phyloP scores from a whole-genome alignment of 2,329 filamentous ascomycete species.

The Penicillium sp. region DNA sequence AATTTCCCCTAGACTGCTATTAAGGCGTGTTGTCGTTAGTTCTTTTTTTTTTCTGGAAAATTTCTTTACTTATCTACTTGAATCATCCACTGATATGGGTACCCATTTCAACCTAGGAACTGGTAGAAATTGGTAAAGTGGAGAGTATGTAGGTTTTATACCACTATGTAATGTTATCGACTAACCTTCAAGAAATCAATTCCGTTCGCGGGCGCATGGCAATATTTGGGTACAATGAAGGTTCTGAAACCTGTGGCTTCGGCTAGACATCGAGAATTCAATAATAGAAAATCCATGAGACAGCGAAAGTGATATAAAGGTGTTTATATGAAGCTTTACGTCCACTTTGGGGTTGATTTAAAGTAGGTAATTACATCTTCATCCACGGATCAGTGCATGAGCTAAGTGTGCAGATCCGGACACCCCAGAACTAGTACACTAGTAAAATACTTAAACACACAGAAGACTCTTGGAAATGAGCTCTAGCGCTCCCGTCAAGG shows the following conservation, averaged over 20 bases:
- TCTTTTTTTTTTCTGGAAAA: too few relatives aligned
- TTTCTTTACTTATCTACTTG: too few relatives aligned
- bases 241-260: not conserved
- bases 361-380: not conserved
- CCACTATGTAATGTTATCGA: too few relatives aligned
- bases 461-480: slow-evolving; percentile 1
- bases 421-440: slow-evolving; percentile 13
- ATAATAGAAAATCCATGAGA: not conserved
- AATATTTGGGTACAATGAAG: not conserved
- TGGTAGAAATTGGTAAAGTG: too few relatives aligned
- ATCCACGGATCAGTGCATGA: slow-evolving; percentile 12
- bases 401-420: slow-evolving; percentile 8
- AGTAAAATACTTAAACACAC: slow-evolving; percentile 7
- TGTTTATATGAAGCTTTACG: not conserved
- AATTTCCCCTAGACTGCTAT: too few relatives aligned
- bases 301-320: not conserved
- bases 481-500: slow-evolving; percentile 8
- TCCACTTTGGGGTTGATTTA: not conserved
- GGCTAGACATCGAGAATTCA: not conserved
- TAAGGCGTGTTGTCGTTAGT: too few relatives aligned
- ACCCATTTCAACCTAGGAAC: too few relatives aligned
- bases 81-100: too few relatives aligned
- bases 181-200: too few relatives aligned
- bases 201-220: not conserved
- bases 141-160: too few relatives aligned